Percentiles rank a stretch among this genome's conserved stretches.
Evolutionary conservation across 2,329 filamentous ascomycete genomes (phyloP).

Genomic region (Ophiostoma novo-ulmi): DNA sequence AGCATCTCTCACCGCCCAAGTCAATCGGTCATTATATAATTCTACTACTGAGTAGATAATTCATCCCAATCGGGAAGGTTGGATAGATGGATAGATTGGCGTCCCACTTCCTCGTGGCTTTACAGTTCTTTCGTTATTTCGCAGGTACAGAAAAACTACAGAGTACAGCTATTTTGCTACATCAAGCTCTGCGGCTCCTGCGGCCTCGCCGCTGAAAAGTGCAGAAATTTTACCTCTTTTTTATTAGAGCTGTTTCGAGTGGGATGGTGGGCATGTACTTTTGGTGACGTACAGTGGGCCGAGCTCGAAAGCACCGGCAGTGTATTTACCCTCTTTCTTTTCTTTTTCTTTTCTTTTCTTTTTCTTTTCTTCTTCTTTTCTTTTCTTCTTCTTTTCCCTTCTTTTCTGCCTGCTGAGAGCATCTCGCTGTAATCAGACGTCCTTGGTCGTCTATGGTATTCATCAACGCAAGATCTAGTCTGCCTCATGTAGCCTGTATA

Average conservation of each 20-base stretch:
- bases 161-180: too few relatives aligned
- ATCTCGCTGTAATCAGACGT: too few relatives aligned
- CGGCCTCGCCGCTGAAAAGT: neutral
- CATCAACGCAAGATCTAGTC: too few relatives aligned
- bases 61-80: too few relatives aligned
- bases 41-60: too few relatives aligned
- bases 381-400: neutral
- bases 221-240: neutral
- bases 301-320: neutral
- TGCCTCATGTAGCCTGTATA: too few relatives aligned
- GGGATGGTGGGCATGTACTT: too few relatives aligned
- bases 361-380: neutral
- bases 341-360: neutral
- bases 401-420: slow-evolving; percentile 15
- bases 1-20: neutral
- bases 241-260: neutral
- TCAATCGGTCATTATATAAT: neutral
- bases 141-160: too few relatives aligned
- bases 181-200: neutral
- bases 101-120: too few relatives aligned
- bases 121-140: too few relatives aligned
- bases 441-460: too few relatives aligned
- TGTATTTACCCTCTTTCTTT: neutral
- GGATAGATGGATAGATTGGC: neutral
- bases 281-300: neutral